A percentile compares a stretch with the other conserved stretches of the same genome.
phyloP scores from a whole-genome alignment of 116 monocot genomes.

The Papilionanthe hybrid region DNA sequence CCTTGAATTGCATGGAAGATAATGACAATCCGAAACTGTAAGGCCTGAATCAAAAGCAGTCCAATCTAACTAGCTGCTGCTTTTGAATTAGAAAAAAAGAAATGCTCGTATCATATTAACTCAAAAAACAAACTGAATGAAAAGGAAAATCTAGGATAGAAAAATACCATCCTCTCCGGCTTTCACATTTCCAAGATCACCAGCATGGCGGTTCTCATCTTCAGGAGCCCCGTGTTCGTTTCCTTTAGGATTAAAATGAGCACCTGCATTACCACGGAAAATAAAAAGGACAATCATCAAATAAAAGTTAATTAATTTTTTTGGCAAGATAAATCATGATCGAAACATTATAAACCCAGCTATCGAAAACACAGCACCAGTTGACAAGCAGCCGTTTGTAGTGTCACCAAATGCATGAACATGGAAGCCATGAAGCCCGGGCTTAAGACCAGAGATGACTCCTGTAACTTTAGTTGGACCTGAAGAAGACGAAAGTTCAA shows the following conservation, averaged over 20 bases:
- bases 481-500: conserved; percentile 11
- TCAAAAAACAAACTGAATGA: background rate
- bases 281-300: background rate
- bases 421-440: conserved; percentile 93
- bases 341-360: background rate
- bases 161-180: conserved; percentile 78
- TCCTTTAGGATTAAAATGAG: conserved; percentile 86
- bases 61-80: background rate
- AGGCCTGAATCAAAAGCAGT: background rate
- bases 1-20: too few relatives aligned
- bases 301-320: background rate
- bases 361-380: conserved; percentile 37
- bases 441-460: conserved; percentile 61
- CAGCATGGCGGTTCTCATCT: conserved; percentile 83
- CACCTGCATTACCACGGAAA: conserved; percentile 36
- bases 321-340: background rate
- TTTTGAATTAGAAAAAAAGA: background rate
- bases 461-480: conserved; percentile 67
- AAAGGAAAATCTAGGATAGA: background rate
- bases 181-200: conserved; percentile 93
- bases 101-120: background rate
- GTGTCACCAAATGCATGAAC: conserved; percentile 95
- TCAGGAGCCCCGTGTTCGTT: conserved; percentile 85
- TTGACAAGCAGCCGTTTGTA: conserved; percentile 96
- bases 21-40: background rate